Evolutionary conservation across 352 stramenopile genomes (phyloP), one percentile per base, ranked within the genome.

Genomic region (Globisporangium cylindrosporum): DNA sequence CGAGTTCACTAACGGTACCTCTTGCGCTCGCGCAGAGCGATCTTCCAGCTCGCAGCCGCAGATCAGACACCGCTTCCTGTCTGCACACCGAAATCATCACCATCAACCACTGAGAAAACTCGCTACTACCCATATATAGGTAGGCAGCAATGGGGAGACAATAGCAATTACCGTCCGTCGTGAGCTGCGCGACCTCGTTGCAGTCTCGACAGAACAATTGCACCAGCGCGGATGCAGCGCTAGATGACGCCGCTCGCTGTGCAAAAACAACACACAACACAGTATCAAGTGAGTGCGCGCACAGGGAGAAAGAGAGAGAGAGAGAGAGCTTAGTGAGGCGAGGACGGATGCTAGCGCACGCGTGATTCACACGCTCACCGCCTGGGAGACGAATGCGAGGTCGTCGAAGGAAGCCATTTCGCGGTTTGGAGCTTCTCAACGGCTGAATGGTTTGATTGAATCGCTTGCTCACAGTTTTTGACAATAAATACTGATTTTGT

Each of bases 361-460:
- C 22, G 25, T 22, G 55, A 60, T 9, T 49, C 1, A 12, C 32
- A n/a, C 36, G n/a, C 32, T 46, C 20, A 68, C 62, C 49, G 60
- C 63, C 15, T 60, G 58, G 22, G 59, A 69, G 70, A 65, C 78
- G 71, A 92, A 92, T 20, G 84, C 84, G 55, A 92, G 73, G 66
- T 92, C 84, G 71, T 92, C 84, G 73, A 89, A 92, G 22, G 84
- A 87, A 41, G 81, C 71, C 79, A 91, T 91, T 49, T 67, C 18
- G 41, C 4, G 14, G 20, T 24, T 54, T 24, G 18, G 32, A 36
- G 32, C 32, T 36, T 36, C 32, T 36, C 32, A 9, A 36, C 6
- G 6, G 27, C 27, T 32, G 27, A 6, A 32, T 32, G 27, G 27
- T 32, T 32, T 32, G 27, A 32, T 32, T 32, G 27, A 32, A 32